Evolutionary conservation across 148 eudicot species (phyloP).

Genomic region (Persicaria tinctoria): DNA sequence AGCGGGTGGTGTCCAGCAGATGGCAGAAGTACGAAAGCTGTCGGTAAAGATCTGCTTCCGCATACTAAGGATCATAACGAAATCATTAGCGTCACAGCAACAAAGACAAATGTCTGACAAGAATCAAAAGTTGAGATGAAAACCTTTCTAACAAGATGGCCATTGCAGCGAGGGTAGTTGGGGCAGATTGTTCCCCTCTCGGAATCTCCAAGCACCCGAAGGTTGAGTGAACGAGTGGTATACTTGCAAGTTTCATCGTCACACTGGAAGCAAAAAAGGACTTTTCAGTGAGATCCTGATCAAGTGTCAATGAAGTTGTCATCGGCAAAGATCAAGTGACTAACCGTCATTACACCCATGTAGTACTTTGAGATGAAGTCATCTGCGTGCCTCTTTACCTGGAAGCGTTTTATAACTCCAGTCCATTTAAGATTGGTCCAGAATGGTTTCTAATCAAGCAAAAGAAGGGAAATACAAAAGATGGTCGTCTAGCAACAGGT

Average conservation of each 20-base stretch:
- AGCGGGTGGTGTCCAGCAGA: slow-evolving; percentile 64
- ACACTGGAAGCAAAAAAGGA: slow-evolving; percentile 39
- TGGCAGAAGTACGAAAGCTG: slow-evolving; percentile 85
- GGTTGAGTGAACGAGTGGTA: slow-evolving; percentile 70
- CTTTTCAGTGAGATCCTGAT: neutral
- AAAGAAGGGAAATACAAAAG: neutral
- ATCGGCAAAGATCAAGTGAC: neutral
- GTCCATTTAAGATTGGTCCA: neutral
- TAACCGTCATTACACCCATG: slow-evolving; percentile 80
- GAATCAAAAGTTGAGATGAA: neutral
- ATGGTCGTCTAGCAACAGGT: neutral
- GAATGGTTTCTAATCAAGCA: neutral
- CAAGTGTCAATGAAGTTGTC: neutral
- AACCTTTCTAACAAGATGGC: slow-evolving; percentile 87
- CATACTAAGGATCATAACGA: slow-evolving; percentile 35
- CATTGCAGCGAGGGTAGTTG: slow-evolving; percentile 86
- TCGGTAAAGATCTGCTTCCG: slow-evolving; percentile 85
- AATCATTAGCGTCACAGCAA: neutral
- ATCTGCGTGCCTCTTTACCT: slow-evolving; percentile 86
- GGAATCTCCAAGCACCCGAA: slow-evolving; percentile 83
- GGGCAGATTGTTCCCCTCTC: slow-evolving; percentile 95
- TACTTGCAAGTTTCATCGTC: slow-evolving; percentile 99
- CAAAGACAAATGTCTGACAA: neutral
- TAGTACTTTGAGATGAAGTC: slow-evolving; percentile 66
- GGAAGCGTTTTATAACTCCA: slow-evolving; percentile 11